Conservation (phyloP, 2,329 filamentous ascomycete species). For the Gaeumannomyces tritici region DNA sequence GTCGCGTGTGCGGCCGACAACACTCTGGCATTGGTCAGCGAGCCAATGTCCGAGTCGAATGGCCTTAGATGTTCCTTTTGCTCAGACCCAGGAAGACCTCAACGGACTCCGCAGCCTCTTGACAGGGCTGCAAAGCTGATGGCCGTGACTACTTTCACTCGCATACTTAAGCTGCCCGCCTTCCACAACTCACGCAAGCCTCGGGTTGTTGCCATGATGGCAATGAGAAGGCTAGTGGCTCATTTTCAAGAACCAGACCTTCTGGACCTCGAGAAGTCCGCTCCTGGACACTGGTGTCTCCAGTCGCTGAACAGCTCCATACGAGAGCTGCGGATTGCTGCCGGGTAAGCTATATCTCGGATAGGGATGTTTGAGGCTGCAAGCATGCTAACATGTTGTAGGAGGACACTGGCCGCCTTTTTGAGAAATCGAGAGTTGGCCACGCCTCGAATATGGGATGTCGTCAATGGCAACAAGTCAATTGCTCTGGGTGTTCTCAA, state of each 20-base stretch:
- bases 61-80: conserved; percentile 5
- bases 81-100: not conserved
- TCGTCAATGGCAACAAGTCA: conserved; percentile 55
- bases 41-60: conserved; percentile 5
- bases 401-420: conserved; percentile 25
- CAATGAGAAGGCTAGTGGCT: conserved; percentile 57
- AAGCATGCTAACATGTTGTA: not conserved
- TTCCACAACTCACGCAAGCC: conserved; percentile 48
- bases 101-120: conserved; percentile 8
- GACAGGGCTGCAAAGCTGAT: conserved; percentile 21
- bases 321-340: conserved; percentile 74
- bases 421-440: conserved; percentile 41
- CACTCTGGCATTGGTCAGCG: conserved; percentile 21
- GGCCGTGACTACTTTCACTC: conserved; percentile 34
- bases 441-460: conserved; percentile 17
- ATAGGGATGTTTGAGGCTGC: not conserved
- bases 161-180: conserved; percentile 30
- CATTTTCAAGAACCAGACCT: conserved; percentile 53
- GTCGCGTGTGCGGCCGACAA: conserved; percentile 46
- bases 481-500: conserved; percentile 63
- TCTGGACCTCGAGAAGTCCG: conserved; percentile 58
- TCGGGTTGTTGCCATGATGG: conserved; percentile 62
- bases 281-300: conserved; percentile 70
- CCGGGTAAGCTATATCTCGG: conserved; percentile 42
- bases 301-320: conserved; percentile 74